Percentiles rank a stretch among this genome's conserved stretches.
Evolutionary conservation across 306 rosid species (phyloP).

Genomic region (Comarum palustre): DNA sequence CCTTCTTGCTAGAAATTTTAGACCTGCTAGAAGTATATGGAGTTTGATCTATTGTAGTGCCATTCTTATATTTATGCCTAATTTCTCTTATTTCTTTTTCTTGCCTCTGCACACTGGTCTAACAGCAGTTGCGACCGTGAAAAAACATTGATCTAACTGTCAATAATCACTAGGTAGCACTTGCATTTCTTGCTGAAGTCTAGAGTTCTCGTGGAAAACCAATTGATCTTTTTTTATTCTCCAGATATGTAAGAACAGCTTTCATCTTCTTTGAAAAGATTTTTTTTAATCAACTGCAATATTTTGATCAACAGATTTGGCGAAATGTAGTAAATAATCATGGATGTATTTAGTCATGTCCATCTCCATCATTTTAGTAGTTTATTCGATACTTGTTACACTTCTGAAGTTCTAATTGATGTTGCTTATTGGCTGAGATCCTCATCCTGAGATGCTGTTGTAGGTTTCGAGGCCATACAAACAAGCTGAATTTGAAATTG

Average conservation of each 20-base stretch:
- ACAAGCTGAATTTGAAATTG: constrained; percentile 91
- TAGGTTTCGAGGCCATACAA: constrained; percentile 98
- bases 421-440: constrained; percentile 13
- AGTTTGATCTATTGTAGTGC: neutral
- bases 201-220: neutral
- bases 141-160: neutral
- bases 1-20: neutral
- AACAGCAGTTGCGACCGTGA: neutral
- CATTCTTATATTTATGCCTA: neutral
- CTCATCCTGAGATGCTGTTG: constrained; percentile 28
- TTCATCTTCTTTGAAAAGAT: neutral
- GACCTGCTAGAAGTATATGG: neutral
- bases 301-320: neutral
- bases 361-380: neutral
- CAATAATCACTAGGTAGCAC: neutral
- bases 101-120: neutral
- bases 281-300: neutral
- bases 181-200: neutral
- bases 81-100: neutral
- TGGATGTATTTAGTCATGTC: neutral
- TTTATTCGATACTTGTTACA: constrained; percentile 11
- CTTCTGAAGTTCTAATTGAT: constrained; percentile 17
- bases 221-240: neutral
- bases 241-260: neutral
- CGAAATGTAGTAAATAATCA: neutral